Conservation (phyloP, 2,329 filamentous ascomycete species). For the Curvularia lunata region DNA sequence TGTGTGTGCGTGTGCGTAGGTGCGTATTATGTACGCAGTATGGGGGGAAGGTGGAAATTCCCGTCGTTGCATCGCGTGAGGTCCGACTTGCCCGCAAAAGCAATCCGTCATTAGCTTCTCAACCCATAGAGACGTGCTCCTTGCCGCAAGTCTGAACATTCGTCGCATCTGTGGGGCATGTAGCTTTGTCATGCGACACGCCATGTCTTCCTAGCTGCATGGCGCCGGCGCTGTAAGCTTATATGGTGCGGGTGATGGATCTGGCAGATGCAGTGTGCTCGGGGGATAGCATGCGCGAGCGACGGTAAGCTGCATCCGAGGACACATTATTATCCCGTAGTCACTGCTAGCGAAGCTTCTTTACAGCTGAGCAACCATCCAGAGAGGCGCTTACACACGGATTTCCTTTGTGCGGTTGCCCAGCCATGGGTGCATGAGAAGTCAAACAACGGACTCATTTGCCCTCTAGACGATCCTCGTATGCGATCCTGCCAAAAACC, state of each 20-base stretch:
- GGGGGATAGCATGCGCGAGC: slow-evolving; percentile 18
- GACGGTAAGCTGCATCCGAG: slow-evolving; percentile 29
- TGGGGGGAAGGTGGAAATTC: slow-evolving; percentile 14
- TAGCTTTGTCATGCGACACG: slow-evolving; percentile 26
- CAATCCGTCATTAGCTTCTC: slow-evolving; percentile 20
- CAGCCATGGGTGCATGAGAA: slow-evolving; percentile 20
- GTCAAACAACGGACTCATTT: slow-evolving; percentile 39
- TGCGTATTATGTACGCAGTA: too few relatives aligned
- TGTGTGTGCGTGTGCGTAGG: neutral
- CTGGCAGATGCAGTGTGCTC: slow-evolving; percentile 33
- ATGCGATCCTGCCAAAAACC: slow-evolving; percentile 29
- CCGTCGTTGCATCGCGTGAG: slow-evolving; percentile 15
- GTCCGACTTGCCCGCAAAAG: slow-evolving; percentile 13
- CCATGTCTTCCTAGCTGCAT: slow-evolving; percentile 24
- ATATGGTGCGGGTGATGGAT: slow-evolving; percentile 30
- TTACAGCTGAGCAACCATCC: slow-evolving; percentile 6
- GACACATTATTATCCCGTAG: slow-evolving; percentile 19
- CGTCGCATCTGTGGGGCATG: slow-evolving; percentile 21
- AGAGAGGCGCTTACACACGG: slow-evolving; percentile 1
- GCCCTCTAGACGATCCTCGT: slow-evolving; percentile 29
- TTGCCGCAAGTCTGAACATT: slow-evolving; percentile 26
- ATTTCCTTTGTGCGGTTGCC: slow-evolving; percentile 9
- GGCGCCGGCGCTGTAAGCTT: slow-evolving; percentile 25
- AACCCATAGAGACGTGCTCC: slow-evolving; percentile 18
- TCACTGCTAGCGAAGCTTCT: slow-evolving; percentile 13